Conservation (phyloP, 257 asterid species). For the Nicotiana paniculata region DNA sequence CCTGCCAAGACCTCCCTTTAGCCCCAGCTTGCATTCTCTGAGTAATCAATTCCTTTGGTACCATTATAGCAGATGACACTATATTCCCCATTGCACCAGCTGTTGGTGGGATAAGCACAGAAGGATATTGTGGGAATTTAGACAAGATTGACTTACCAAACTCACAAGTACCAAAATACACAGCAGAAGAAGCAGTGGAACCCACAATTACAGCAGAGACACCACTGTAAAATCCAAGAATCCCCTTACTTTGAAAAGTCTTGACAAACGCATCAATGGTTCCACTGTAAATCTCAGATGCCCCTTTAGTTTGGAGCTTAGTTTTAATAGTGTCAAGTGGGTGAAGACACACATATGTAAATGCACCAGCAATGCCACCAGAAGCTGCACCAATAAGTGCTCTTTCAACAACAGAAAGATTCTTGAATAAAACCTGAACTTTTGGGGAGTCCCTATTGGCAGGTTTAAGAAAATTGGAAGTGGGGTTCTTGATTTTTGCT, state of each 20-base stretch:
- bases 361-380: constrained; percentile 96
- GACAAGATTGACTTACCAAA: constrained; percentile 86
- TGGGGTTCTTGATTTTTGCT: constrained; percentile 21
- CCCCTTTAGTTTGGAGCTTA: constrained; percentile 96
- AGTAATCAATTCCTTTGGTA: constrained; percentile 86
- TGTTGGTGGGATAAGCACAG: constrained; percentile 82
- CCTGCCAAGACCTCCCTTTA: constrained; percentile 92
- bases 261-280: constrained; percentile 75
- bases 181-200: constrained; percentile 92
- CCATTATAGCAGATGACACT: constrained; percentile 92
- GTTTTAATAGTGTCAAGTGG: constrained; percentile 92
- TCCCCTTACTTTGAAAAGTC: constrained; percentile 66
- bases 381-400: constrained; percentile 74
- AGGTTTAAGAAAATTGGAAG: constrained; percentile 50
- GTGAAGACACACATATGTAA: constrained; percentile 87
- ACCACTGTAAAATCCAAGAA: constrained; percentile 86
- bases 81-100: constrained; percentile 99
- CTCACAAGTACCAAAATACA: constrained; percentile 95
- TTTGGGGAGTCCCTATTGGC: constrained; percentile 53
- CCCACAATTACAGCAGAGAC: constrained; percentile 93
- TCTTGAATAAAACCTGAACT: constrained; percentile 59
- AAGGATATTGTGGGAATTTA: constrained; percentile 45
- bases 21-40: constrained; percentile 99
- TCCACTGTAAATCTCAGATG: constrained; percentile 75
- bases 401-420: constrained; percentile 71